Evolutionary conservation across 169 alveolate genomes (phyloP), one percentile per base, ranked within the genome.

Genomic region (Plasmodium sp.): DNA sequence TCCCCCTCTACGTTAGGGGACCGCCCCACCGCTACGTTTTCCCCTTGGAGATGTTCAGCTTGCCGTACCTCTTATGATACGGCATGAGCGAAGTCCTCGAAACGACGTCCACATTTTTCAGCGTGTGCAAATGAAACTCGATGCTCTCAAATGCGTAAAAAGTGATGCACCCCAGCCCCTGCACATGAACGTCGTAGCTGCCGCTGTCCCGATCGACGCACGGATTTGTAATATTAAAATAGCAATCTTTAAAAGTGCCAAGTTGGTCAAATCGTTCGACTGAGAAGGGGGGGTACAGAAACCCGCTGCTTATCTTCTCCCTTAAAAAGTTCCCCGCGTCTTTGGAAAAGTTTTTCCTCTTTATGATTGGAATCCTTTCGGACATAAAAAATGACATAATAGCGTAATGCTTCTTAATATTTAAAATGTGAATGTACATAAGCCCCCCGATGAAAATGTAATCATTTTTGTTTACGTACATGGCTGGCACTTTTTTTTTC

Each of bases 111-210:
- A 92, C 95, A 82, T 82, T 92, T 81, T 92, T 92, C 16, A 92
- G 58, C n/a, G 95, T 92, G 74, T 82, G 72, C 45, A 92, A 82
- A 72, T 92, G 39, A 51, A 92, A 92, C 48, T 92, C 95, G 5
- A 92, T 48, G 16, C 22, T 92, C 74, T 81, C 80, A 92, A 92
- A 92, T 16, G 95, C 67, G 67, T 92, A 92, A 92, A 92, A 92
- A n/a, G 95, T 92, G 56, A 92, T 92, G 74, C 54, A 82, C 5
- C 95, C 95, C 84, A 92, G 14, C 7, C 95, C 95, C 54, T 92
- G 95, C 48, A 92, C 31, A 71, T 92, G 92, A 43, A 92, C 74
- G 45, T 92, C 95, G 83, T 92, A 92, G 73, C 92, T 81, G 18
- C 85, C 77, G 73, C 77, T 92, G 56, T 92, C 81, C n/a, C 36